phyloP scores from a whole-genome alignment of 768 basidiomycete genomes.

The Dentipellis sp. region DNA sequence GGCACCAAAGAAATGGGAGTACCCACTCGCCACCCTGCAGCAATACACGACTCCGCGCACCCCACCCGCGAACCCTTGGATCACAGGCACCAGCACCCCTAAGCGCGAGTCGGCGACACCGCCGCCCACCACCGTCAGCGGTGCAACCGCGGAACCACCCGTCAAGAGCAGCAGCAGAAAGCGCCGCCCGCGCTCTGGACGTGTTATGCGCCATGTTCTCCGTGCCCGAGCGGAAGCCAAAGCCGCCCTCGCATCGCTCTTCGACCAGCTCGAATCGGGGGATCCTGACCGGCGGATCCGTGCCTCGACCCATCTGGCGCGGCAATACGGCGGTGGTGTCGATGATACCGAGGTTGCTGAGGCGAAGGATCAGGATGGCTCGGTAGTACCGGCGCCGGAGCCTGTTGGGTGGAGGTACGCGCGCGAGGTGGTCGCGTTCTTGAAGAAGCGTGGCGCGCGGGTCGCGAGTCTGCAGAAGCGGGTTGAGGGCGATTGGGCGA shows the following conservation, averaged over 20 bases:
- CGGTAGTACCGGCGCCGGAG: conserved; percentile 14
- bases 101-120: conserved; percentile 12
- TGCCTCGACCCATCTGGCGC: conserved; percentile 40
- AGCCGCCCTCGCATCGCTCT: conserved; percentile 62
- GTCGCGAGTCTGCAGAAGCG: conserved; percentile 41
- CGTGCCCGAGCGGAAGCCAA: conserved; percentile 79
- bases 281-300: conserved; percentile 37
- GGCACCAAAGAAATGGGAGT: conserved; percentile 78
- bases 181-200: conserved; percentile 61
- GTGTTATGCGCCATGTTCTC: conserved; percentile 83
- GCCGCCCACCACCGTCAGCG: conserved; percentile 9
- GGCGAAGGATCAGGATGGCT: conserved; percentile 21
- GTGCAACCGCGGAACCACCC: conserved; percentile 13
- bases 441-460: conserved; percentile 65
- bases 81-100: conserved; percentile 34
- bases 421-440: conserved; percentile 62
- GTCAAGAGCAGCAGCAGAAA: conserved; percentile 15
- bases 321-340: conserved; percentile 29
- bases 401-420: conserved; percentile 50
- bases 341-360: conserved; percentile 19
- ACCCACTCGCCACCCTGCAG: conserved; percentile 63
- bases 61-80: conserved; percentile 66
- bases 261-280: conserved; percentile 48
- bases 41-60: conserved; percentile 59
- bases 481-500: conserved; percentile 65